phyloP scores from a whole-genome alignment of 148 eudicot species.

The Cornus kousa region DNA sequence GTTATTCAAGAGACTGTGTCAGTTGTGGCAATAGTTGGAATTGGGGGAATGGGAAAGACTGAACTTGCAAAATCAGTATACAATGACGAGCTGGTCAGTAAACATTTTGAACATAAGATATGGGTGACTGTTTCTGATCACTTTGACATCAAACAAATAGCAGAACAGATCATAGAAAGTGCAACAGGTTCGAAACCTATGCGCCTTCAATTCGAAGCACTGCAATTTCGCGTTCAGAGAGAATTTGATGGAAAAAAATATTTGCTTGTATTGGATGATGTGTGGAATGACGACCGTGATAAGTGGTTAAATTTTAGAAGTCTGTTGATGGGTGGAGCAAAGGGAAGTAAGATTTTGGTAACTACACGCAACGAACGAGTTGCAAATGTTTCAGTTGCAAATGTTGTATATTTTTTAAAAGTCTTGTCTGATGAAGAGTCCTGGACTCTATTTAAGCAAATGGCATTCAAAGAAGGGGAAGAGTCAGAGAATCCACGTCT shows the following conservation, averaged over 20 bases:
- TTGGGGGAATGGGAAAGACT: conserved; percentile 38
- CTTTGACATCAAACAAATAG: background rate
- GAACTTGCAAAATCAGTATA: conserved; percentile 24
- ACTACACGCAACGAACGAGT: conserved; percentile 24
- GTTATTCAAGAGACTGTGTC: background rate
- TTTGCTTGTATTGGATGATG: conserved; percentile 33
- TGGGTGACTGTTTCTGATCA: conserved; percentile 33
- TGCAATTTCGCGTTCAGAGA: conserved; percentile 4
- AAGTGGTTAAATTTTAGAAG: conserved; percentile 17
- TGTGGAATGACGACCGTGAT: conserved; percentile 20
- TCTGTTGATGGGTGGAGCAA: conserved; percentile 8
- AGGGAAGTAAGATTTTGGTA: conserved; percentile 21
- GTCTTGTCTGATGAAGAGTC: conserved; percentile 13
- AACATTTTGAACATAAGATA: conserved; percentile 14
- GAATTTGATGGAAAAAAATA: background rate
- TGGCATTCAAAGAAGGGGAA: conserved; percentile 28
- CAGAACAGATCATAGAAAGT: conserved; percentile 17
- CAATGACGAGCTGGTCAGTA: conserved; percentile 3
- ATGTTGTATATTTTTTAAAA: background rate
- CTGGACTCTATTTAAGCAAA: conserved; percentile 19
- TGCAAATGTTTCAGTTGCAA: conserved; percentile 12
- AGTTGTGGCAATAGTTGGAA: conserved; percentile 27
- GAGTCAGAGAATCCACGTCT: background rate
- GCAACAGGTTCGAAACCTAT: background rate
- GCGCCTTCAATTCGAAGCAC: background rate